These are phyloP conservation scores for Alternaria rosae DNA, from an alignment of 2,329 filamentous ascomycete species.

Conservation along the genomic window DNA sequence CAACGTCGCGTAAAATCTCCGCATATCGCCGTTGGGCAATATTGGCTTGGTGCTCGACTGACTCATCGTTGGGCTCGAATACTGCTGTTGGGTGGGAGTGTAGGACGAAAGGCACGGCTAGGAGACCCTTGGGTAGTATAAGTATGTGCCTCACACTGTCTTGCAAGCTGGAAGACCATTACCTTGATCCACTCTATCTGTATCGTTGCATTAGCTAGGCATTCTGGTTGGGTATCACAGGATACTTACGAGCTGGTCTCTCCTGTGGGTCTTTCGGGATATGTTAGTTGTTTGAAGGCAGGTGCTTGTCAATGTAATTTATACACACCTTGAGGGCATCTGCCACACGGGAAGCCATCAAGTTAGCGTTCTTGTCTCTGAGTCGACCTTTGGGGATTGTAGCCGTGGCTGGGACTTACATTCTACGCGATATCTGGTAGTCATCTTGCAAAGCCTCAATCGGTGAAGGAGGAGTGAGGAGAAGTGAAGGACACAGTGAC, in stretches of 20 bases:
- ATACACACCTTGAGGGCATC: conserved; percentile 69
- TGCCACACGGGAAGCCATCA: conserved; percentile 37
- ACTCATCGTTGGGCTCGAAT: conserved; percentile 72
- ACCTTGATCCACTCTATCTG: conserved; percentile 91
- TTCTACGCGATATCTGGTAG: conserved; percentile 53
- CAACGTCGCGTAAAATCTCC: conserved; percentile 94
- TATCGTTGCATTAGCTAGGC: conserved; percentile 17
- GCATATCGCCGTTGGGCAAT: conserved; percentile 88
- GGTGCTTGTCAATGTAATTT: not conserved
- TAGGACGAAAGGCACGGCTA: conserved; percentile 95
- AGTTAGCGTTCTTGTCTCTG: conserved; percentile 21
- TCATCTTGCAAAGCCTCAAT: conserved; percentile 39
- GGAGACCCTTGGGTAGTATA: conserved; percentile 56
- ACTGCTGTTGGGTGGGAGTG: conserved; percentile 93
- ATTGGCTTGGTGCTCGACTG: conserved; percentile 74
- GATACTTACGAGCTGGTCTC: conserved; percentile 84
- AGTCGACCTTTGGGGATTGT: not conserved
- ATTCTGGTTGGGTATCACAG: not conserved
- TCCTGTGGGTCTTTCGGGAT: conserved; percentile 76
- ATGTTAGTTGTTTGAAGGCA: conserved; percentile 18
- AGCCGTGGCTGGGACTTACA: conserved; percentile 2
- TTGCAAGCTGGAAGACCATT: conserved; percentile 9
- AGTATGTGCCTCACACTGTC: not conserved
- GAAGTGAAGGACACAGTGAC: conserved; percentile 13
- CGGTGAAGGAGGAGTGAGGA: conserved; percentile 1